Conservation (phyloP, 768 basidiomycete genomes). For the Chalciporus pseudorubinellus region DNA sequence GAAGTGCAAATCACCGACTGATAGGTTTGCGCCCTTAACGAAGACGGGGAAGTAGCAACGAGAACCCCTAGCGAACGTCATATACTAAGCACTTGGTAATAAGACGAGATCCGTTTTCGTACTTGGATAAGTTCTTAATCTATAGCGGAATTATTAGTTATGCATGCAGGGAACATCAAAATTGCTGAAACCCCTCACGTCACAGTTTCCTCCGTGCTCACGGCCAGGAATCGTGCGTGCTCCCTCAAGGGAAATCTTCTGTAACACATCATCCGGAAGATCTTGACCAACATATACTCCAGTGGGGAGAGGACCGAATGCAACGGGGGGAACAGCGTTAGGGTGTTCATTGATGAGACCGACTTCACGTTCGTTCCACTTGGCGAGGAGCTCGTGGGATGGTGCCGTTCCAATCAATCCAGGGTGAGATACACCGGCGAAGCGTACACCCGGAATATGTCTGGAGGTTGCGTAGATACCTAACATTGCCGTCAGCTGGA, state of each 20-base stretch:
- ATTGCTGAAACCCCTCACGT: conserved; percentile 39
- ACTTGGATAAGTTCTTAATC: conserved; percentile 77
- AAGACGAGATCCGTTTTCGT: background rate
- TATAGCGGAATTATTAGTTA: conserved; percentile 25
- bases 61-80: conserved; percentile 46
- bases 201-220: conserved; percentile 81
- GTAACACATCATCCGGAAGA: conserved; percentile 41
- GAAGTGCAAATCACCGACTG: conserved; percentile 78
- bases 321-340: conserved; percentile 59
- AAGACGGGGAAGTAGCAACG: conserved; percentile 78
- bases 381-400: conserved; percentile 65
- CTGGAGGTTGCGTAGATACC: conserved; percentile 72
- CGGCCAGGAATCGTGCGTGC: conserved; percentile 73
- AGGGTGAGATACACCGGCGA: conserved; percentile 75
- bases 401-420: conserved; percentile 78
- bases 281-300: conserved; percentile 74
- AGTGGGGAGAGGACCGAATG: conserved; percentile 55
- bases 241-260: conserved; percentile 62
- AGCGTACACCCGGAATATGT: conserved; percentile 77
- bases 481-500: conserved; percentile 17
- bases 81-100: background rate
- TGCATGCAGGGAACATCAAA: background rate
- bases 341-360: conserved; percentile 55
- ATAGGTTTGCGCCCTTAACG: conserved; percentile 70
- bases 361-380: conserved; percentile 73